Base-by-base conservation (phyloP, 2,329 filamentous ascomycete species). In the Tolypocladium paradoxum region DNA sequence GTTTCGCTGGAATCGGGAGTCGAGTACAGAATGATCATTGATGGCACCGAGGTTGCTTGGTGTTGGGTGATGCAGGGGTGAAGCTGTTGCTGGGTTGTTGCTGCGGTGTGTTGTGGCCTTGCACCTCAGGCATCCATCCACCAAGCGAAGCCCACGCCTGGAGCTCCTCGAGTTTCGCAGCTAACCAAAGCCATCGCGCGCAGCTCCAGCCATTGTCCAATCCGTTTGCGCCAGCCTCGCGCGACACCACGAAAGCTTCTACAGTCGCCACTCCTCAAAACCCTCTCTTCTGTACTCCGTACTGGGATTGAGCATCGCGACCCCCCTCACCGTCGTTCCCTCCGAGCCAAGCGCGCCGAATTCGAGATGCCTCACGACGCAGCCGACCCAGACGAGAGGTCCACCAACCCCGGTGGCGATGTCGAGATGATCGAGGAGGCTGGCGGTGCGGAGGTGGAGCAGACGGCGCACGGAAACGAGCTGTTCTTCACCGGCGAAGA, bases 401-500 rank as follows among this genome's bases (percentile, higher is more conserved):
- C 54, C 22, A 53, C 58, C 3, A 66, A 65, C 50, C 60, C 62
- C 14, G 63, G 58, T 36, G 69, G 57, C 36, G 70, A 73, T 27
- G 66, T 72, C 47, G 70, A 74, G 50, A 73, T 73, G 71, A 58
- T 61, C 9, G 70, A 69, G 35, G 61, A 56, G 45, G 49, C 50
- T 12, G 61, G 55, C 20, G 63, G 53, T 62, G 67, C 27, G 14
- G 67, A 68, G 56, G 60, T 55, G 27, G 70, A 68, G 51, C 63
- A 65, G 0, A 22, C 53, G 43, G 51, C 59, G 11, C 58, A 68
- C 9, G 63, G 59, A n/a, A 60, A 58, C 43, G 70, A 71, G 33
- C 65, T 73, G 6, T 69, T 70, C 36, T 72, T 73, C 35, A 67
- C 70, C 37, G 69, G 64, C 40, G 59, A 70, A 38, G 68, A 64